These are phyloP conservation scores for Blastobotrys mokoenaii DNA, from an alignment of 805 yeast species.

Conservation along the genomic window DNA sequence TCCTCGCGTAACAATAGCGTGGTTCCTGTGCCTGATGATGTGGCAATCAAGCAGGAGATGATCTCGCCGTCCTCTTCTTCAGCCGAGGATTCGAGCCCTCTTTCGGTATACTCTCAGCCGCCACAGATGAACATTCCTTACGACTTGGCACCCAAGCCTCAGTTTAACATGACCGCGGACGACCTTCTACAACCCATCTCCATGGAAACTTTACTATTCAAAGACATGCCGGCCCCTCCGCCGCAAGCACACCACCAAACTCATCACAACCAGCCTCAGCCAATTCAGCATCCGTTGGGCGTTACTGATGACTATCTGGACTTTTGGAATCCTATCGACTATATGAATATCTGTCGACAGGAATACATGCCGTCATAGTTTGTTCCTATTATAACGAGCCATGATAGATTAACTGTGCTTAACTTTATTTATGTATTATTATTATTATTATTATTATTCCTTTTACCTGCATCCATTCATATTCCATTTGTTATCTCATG, in stretches of 20 bases:
- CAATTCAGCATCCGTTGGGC: background rate
- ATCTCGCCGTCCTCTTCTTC: background rate
- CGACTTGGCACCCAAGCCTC: too few relatives aligned
- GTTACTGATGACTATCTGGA: conserved; percentile 2
- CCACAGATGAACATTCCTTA: too few relatives aligned
- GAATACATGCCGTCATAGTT: background rate
- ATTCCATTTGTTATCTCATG: too few relatives aligned
- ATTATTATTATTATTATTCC: background rate
- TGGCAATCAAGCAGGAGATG: background rate
- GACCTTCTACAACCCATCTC: background rate
- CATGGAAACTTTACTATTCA: background rate
- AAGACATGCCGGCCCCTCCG: background rate
- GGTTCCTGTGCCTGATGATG: background rate
- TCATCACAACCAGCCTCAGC: background rate
- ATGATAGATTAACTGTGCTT: background rate
- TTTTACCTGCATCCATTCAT: too few relatives aligned
- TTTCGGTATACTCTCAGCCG: too few relatives aligned
- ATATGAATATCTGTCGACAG: background rate
- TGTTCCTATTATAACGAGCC: too few relatives aligned
- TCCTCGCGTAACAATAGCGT: too few relatives aligned
- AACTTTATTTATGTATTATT: background rate
- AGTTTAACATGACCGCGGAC: background rate
- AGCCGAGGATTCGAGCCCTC: too few relatives aligned
- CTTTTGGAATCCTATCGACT: conserved; percentile 3
- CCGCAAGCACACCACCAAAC: background rate